Evolutionary conservation across 2,329 filamentous ascomycete genomes (phyloP), one percentile per base, ranked within the genome.

Genomic region (Diaporthe sp.): DNA sequence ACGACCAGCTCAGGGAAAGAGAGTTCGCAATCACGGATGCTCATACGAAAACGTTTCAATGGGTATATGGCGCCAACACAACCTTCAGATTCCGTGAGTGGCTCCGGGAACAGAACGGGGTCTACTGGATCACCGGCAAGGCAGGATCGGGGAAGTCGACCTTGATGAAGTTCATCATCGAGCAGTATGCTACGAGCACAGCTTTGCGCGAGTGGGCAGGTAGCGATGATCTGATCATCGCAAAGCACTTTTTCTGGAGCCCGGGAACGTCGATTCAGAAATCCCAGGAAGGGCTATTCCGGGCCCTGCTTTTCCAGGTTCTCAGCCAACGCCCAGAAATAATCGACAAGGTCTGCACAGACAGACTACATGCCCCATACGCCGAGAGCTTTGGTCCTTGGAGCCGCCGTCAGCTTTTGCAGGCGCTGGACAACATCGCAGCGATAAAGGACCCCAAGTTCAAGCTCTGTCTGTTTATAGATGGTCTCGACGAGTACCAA

Each of bases 401-500:
- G 72, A 51, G 31, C 15, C 61, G 61, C 19, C 22, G 25, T 19
- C 61, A 65, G n/a, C 37, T 74, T 4, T n/a, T 22, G 25, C 39
- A 55, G 19, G 73, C 57, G 1, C n/a, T 72, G 8, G 37, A 49
- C 13, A 53, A 42, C 19, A 22, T 49, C 6, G 42, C 10, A 34
- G 12, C 8, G 34, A 39, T 68, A 4, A 76, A 19, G 28, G 19
- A 34, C 10, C 25, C 46, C 2, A 28, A 10, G 6, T 72, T 22
- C 71, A 44, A 71, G 34, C 10, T 1, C 10, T 78, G 77, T 62
- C 78, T 84, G 44, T 84, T 84, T 49, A 79, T 84, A n/a, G 82
- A 84, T 46, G 82, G 79, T 0, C 39, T 77, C 4, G 77, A 78
- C n/a, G 77, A 78, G 28, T 78, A 77, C 34, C 51, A 74, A 13